Base-by-base conservation (phyloP, 1,139 yeast genomes). In the Diutina rugosa region DNA sequence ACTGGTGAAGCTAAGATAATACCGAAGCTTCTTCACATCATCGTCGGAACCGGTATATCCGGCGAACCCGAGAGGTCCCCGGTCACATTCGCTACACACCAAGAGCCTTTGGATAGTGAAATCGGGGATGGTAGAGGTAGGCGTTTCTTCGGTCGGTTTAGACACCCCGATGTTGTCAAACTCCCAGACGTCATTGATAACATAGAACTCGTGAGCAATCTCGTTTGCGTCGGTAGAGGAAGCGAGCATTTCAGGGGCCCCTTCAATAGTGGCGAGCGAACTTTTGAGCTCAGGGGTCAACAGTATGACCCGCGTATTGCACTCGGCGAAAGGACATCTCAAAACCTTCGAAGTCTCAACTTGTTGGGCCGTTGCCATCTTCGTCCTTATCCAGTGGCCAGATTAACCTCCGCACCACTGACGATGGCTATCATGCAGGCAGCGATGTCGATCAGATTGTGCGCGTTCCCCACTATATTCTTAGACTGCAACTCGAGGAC, bases 141-240 rank as follows among this genome's bases (percentile, higher is more conserved):
- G 60, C 6, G 55, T 58, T 16, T 61, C 62, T 8, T 65, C 67
- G 8, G 78, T 59, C 32, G 82, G 76, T 64, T 76, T 72, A 1
- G 90, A 84, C 2, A 86, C 93, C 1, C 90, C 91, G 54, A 86
- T 79, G 63, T 86, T 86, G 61, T 85, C 91, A 62, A 86, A 86
- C 61, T 81, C 86, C 91, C 91, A 86, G 58, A 83, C 82, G 62
- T 85, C 88, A 4, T 70, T 64, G 1, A 84, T 66, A 38, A 68
- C 63, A 56, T 72, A 70, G 61, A 78, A 82, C 1, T 54, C 46
- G 12, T 51, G 54, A 1, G 65, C 58, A 5, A 65, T 58, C 30
- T 61, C 41, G 18, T 30, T 26, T 3, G n/a, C 41, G 8, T 29
- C 41, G 29, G 35, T 6, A 3, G 18, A 16, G 14, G 51, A 46